Base-by-base conservation (phyloP, 2,329 filamentous ascomycete genomes). In the Fusarium newnesense region DNA sequence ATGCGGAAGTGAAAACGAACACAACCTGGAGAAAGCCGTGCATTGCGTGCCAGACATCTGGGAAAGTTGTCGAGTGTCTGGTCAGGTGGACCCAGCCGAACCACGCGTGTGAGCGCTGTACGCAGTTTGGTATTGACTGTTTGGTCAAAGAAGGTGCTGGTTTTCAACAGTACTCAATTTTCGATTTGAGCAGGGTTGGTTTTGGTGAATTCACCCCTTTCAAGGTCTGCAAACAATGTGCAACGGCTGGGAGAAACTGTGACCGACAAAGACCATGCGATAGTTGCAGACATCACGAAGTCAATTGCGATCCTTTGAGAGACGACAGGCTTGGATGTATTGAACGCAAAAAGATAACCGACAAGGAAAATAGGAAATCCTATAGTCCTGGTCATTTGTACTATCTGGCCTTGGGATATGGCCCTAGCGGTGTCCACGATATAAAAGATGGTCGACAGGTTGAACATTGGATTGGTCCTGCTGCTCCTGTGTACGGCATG, bases 261-360 rank as follows among this genome's bases (percentile, higher is more conserved):
- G 83, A 84, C 53, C 78, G 79, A 4, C 81, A 81, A 60, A 77
- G 81, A 26, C 83, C 82, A 3, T 84, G 83, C 62, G 80, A 83
- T 57, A 80, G 77, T 8, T 84, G 83, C 72, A 61, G 69, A 60
- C 6, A 19, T 21, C 19, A 9, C 34, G 2, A 5, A 1, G 40
- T 21, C 7, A n/a, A 46, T 13, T 76, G 75, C 46, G 70, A 54
- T 40, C 12, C 4, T 21, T 64, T 26, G 2, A 13, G 2, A 21
- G 42, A n/a, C 18, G n/a, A 5, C 7, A 50, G 18, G 19, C 36
- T n/a, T 44, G 67, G 67, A 11, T 66, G 63, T 24, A 53, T 71
- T 30, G 26, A 30, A 24, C 67, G 75, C 16, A n/a, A 34, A 7
- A 49, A 32, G 5, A 34, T 37, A 1, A 16, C 26, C 7, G 21